Base-by-base conservation (phyloP, 805 yeast genomes). In the Yarrowia sp. region DNA sequence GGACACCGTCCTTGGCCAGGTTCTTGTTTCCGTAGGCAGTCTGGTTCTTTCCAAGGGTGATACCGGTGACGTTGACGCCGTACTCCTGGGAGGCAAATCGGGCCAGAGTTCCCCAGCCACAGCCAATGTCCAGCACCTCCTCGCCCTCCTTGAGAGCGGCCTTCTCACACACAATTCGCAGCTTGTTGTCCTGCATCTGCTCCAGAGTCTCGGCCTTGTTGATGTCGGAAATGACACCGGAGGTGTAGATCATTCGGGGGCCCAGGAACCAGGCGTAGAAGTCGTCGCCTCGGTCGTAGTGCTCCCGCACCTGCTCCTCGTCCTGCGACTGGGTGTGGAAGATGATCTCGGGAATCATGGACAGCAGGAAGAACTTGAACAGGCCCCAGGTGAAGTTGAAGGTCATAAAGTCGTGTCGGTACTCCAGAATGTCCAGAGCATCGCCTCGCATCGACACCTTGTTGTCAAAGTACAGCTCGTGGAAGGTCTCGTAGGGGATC, bases 41-140 rank as follows among this genome's bases (percentile, higher is more conserved):
- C 82, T 92, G 97, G 82, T 92, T 92, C 76, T 84, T 87, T 76
- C 97, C 97, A 70, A 92, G 83, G 52, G 97, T 92, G 74, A 92
- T 81, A 81, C 97, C 97, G 67, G 97, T 92, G 69, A 90, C 96
- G 66, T 85, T 79, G 55, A 97, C 97, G 69, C 93, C 96, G 74
- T 88, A 88, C 76, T 88, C 87, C 70, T 87, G 84, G 2, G 96
- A 90, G 38, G 95, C 92, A 78, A 82, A 91, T 38, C 94, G 83
- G 56, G 96, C 92, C 76, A 93, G 83, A 64, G 97, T 90, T 76
- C 97, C 97, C 97, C 97, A 92, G 73, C 97, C 97, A 79, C 97
- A 92, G 70, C 97, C 97, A 69, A 92, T 80, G 76, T 92, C 97
- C 70, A 92, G 86, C 77, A 91, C 82, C 70, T 81, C 81, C 72